phyloP scores from a whole-genome alignment of 495 filamentous ascomycete species.

The Podospora tetraspora region DNA sequence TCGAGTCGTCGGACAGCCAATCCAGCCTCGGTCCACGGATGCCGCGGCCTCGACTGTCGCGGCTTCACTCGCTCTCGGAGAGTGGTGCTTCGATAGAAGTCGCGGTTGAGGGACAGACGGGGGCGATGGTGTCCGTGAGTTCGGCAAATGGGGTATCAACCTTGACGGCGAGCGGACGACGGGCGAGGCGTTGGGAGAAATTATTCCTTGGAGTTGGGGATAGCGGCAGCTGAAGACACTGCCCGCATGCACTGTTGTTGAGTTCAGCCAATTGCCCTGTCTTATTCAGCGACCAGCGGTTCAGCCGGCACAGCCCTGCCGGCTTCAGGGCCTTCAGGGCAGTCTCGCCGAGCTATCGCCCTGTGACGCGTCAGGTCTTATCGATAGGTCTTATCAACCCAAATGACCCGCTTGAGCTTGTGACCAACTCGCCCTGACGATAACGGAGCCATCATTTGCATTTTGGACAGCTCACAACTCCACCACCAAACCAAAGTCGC shows the following conservation, averaged over 20 bases:
- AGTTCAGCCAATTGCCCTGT: background rate
- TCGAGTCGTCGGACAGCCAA: background rate
- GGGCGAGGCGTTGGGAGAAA: background rate
- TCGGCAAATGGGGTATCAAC: background rate
- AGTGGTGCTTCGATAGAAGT: background rate
- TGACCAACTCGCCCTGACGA: background rate
- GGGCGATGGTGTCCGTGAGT: background rate
- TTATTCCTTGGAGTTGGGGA: background rate
- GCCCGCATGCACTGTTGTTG: background rate
- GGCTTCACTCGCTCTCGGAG: background rate
- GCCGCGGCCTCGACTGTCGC: background rate
- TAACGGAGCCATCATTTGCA: background rate
- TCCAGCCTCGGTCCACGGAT: background rate
- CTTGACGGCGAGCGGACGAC: background rate
- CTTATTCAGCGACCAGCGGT: background rate
- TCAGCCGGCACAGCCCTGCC: background rate
- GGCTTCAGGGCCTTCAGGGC: too few species aligned
- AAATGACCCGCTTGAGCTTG: background rate
- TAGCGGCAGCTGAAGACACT: background rate
- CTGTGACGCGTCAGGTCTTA: background rate
- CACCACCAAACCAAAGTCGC: constrained; percentile 1
- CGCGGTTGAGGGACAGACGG: background rate
- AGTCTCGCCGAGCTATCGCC: too few species aligned
- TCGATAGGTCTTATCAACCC: background rate
- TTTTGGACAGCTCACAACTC: background rate